Evolutionary conservation across 352 stramenopile genomes (phyloP).

Genomic region (Globisporangium emineosum): DNA sequence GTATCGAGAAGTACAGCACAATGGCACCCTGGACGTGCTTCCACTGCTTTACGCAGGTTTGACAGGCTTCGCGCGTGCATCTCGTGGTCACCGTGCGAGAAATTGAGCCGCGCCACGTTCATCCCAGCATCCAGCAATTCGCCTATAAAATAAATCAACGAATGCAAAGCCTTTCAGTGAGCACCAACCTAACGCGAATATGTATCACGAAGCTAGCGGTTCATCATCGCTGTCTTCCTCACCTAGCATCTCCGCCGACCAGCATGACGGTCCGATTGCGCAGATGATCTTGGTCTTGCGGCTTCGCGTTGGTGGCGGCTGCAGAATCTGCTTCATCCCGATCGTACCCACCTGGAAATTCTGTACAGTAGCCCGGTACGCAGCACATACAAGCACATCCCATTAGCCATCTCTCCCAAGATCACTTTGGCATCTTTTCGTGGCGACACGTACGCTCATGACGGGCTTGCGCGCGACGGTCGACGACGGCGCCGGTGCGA

Average conservation of each 20-base stretch:
- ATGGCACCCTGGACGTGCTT: constrained; percentile 63
- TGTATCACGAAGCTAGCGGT: not conserved
- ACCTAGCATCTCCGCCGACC: constrained; percentile 95
- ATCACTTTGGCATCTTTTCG: no score
- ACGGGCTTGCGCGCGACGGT: constrained; percentile 28
- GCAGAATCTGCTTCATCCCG: constrained; percentile 66
- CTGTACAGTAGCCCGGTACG: constrained; percentile 24
- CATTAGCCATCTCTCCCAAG: not conserved
- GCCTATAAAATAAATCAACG: constrained; percentile 25
- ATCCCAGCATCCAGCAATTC: constrained; percentile 90
- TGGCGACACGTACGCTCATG: constrained; percentile 23
- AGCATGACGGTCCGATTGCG: constrained; percentile 97
- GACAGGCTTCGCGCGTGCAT: constrained; percentile 83
- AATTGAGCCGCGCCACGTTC: constrained; percentile 98
- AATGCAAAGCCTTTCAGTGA: no score
- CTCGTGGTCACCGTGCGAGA: constrained; percentile 98
- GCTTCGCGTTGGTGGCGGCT: constrained; percentile 35
- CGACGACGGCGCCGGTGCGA: constrained; percentile 34
- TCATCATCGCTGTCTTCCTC: not conserved
- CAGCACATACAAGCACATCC: not conserved
- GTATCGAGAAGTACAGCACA: constrained; percentile 96
- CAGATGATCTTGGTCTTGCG: constrained; percentile 99
- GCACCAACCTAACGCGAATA: not conserved
- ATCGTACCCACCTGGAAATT: constrained; percentile 68
- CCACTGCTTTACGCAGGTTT: constrained; percentile 87